Percentiles rank a stretch among this genome's conserved stretches.
Evolutionary conservation across 352 stramenopile species (phyloP).

Genomic region (Globisporangium okanoganense): DNA sequence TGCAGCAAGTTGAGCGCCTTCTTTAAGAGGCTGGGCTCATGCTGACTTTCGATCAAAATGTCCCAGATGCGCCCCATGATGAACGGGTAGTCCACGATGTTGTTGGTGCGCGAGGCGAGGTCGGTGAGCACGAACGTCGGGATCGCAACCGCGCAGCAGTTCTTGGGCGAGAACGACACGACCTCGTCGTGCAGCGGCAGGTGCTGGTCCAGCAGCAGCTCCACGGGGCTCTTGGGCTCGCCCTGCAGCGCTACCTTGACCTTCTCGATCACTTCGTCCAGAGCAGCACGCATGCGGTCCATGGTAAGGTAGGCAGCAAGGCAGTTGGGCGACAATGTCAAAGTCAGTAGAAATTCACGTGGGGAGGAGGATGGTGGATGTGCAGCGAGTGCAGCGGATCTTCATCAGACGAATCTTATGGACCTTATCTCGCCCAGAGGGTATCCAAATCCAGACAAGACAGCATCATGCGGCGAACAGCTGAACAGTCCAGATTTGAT

Average conservation of each 20-base stretch:
- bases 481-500: too few relatives aligned
- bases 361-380: not conserved
- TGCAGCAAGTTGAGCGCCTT: conserved; percentile 64
- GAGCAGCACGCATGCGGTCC: conserved; percentile 48
- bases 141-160: conserved; percentile 28
- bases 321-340: not conserved
- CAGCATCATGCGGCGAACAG: too few relatives aligned
- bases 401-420: not conserved
- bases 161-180: conserved; percentile 40
- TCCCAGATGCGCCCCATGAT: conserved; percentile 74
- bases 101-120: conserved; percentile 58
- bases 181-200: conserved; percentile 49
- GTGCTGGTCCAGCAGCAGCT: conserved; percentile 61
- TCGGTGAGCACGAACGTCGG: conserved; percentile 57
- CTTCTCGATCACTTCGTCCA: conserved; percentile 63
- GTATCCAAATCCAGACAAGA: not conserved
- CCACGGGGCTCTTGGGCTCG: conserved; percentile 55
- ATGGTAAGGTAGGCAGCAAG: conserved; percentile 19
- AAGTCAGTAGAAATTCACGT: not conserved
- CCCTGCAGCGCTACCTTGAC: conserved; percentile 52
- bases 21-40: conserved; percentile 53
- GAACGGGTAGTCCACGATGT: conserved; percentile 70
- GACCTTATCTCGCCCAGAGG: not conserved
- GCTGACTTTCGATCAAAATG: conserved; percentile 52
- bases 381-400: not conserved